Conservation (phyloP, 2,329 filamentous ascomycete genomes). For the Sphaerulina populicola region DNA sequence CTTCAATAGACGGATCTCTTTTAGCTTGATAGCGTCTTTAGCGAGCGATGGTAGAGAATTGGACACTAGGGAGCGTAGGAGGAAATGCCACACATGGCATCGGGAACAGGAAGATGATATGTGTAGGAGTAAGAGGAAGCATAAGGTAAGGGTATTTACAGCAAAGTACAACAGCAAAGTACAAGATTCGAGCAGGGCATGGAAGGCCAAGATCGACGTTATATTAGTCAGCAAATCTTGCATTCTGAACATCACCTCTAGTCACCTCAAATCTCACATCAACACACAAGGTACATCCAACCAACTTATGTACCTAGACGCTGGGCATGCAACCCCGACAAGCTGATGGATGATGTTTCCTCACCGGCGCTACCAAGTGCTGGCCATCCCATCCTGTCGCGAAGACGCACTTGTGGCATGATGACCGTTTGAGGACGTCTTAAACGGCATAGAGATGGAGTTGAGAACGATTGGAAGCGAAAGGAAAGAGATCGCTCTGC, state of each 20-base stretch:
- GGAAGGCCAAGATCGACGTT: too few species aligned
- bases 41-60: neutral
- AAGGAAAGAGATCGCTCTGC: constrained; percentile 38
- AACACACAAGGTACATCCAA: too few species aligned
- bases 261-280: too few species aligned
- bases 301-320: too few species aligned
- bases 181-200: too few species aligned
- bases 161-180: too few species aligned
- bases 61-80: neutral
- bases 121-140: neutral
- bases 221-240: too few species aligned
- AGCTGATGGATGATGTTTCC: neutral
- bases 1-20: neutral
- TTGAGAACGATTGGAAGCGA: constrained; percentile 26
- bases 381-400: neutral
- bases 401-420: neutral
- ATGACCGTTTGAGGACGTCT: neutral
- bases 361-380: neutral
- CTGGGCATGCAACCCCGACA: neutral
- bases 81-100: neutral
- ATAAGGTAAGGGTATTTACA: too few species aligned
- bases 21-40: neutral
- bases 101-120: neutral
- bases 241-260: too few species aligned
- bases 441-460: neutral